Evolutionary conservation across 1,139 yeast species (phyloP).

Genomic region (Tardiomyces digboiensis): DNA sequence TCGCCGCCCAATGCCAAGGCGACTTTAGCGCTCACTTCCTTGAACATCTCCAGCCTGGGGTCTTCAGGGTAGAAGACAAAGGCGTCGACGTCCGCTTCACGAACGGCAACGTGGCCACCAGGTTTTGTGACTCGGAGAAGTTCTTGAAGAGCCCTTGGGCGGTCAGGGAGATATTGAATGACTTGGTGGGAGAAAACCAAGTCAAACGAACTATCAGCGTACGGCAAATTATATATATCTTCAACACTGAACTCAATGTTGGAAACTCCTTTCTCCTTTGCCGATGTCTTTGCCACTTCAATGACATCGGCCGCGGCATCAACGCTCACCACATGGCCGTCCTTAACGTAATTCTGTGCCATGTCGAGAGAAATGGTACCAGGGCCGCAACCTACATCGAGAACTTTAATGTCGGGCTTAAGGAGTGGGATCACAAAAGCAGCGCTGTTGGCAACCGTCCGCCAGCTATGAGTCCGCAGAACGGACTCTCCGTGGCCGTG

Average conservation of each 20-base stretch:
- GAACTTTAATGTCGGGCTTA: slow-evolving; percentile 22
- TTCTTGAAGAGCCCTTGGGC: slow-evolving; percentile 20
- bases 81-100: slow-evolving; percentile 26
- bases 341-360: slow-evolving; percentile 23
- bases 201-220: slow-evolving; percentile 31
- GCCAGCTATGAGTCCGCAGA: slow-evolving; percentile 28
- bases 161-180: slow-evolving; percentile 30
- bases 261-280: slow-evolving; percentile 9
- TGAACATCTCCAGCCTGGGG: slow-evolving; percentile 11
- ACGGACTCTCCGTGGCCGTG: slow-evolving; percentile 21
- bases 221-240: slow-evolving; percentile 28
- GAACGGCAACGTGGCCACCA: slow-evolving; percentile 23
- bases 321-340: slow-evolving; percentile 29
- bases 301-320: slow-evolving; percentile 29
- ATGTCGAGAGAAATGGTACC: slow-evolving; percentile 33
- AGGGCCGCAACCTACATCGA: slow-evolving; percentile 38
- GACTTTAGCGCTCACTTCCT: slow-evolving; percentile 9
- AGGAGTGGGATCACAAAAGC: slow-evolving; percentile 25
- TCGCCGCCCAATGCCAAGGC: slow-evolving; percentile 17
- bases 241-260: slow-evolving; percentile 27
- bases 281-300: slow-evolving; percentile 19
- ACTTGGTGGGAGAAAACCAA: slow-evolving; percentile 35
- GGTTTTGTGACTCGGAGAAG: slow-evolving; percentile 19
- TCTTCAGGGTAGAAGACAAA: slow-evolving; percentile 16
- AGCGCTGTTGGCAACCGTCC: slow-evolving; percentile 28